Evolutionary conservation across 176 grass and related monocot species (phyloP), one percentile per base, ranked within the genome.

Genomic region (Musa troglodytarum): DNA sequence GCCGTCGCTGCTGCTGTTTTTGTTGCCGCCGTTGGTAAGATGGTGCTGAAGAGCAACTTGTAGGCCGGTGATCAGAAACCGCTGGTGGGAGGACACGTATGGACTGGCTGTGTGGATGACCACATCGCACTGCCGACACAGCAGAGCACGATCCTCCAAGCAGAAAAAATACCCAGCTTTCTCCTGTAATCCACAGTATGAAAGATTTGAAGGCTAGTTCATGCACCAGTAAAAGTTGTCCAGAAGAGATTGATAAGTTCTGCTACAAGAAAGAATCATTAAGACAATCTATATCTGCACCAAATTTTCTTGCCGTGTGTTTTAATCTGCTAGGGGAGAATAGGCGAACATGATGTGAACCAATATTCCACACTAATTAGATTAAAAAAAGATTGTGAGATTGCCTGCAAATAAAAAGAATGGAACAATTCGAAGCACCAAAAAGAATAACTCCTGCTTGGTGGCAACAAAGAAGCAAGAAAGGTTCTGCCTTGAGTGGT

Each of bases 161-260:
- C 93, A 96, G 81, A 96, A 96, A 80, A 96, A 96, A 69, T 86
- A 92, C n/a, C 87, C 89, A 0, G 74, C 69, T 67, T 86, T 92
- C 72, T 92, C 93, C 93, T 96, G 78, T 1, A 61, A 72, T 74
- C 34, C 34, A 43, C 0, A 5, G 34, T 43, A 43, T 43, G 4
- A 4, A 43, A 43, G 34, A 43, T 43, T 43, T 43, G 34, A 43
- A 43, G 34, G 4, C 34, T 65, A 28, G 9, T 65, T 2, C 53
- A 78, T 20, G 58, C 54, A 74, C 13, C 34, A 53, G 34, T 3
- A 51, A 26, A 9, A 53, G 76, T 22, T 11, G 17, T 51, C 26
- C 69, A 73, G 72, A 54, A 54, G 49, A 52, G 12, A 73, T 73
- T 20, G 24, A 72, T 13, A 53, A n/a, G 11, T 72, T 72, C 19